phyloP scores from a whole-genome alignment of 2,329 filamentous ascomycete species.

The Fusarium tanahbumbuense region DNA sequence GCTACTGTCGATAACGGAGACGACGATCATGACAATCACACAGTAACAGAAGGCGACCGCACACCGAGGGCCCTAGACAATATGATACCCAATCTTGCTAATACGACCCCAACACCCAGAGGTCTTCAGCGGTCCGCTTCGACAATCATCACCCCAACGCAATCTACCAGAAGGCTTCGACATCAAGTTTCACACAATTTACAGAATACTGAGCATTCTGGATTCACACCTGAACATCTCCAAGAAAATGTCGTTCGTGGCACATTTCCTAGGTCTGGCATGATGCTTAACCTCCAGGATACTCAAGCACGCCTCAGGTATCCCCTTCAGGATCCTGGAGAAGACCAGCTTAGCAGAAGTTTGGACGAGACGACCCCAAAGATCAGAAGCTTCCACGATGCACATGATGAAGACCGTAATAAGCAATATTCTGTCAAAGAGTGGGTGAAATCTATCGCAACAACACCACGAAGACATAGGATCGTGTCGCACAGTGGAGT shows the following conservation, averaged over 20 bases:
- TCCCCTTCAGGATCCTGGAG: not conserved
- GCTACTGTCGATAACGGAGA: not conserved
- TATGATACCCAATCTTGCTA: not conserved
- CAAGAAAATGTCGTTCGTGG: not conserved
- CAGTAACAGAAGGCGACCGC: constrained; percentile 6
- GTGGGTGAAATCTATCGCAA: constrained; percentile 19
- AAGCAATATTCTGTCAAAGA: constrained; percentile 18
- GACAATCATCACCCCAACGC: constrained; percentile 38
- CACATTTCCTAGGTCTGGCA: constrained; percentile 17
- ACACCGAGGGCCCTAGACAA: constrained; percentile 7
- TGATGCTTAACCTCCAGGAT: constrained; percentile 31
- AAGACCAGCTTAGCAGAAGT: not conserved
- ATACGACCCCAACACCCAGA: constrained; percentile 1
- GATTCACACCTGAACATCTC: constrained; percentile 38
- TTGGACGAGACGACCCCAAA: constrained; percentile 3
- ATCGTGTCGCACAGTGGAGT: constrained; percentile 1
- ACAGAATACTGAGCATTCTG: constrained; percentile 28
- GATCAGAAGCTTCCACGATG: constrained; percentile 7
- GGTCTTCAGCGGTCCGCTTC: constrained; percentile 32
- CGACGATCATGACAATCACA: not conserved
- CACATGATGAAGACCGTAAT: not conserved
- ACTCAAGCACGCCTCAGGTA: constrained; percentile 27
- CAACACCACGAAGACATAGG: constrained; percentile 21
- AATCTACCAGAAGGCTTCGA: constrained; percentile 19
- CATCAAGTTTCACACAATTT: constrained; percentile 27